Evolutionary conservation across 345 rosid species (phyloP), one percentile per base, ranked within the genome.

Genomic region (Excoecaria cochinchinensis): DNA sequence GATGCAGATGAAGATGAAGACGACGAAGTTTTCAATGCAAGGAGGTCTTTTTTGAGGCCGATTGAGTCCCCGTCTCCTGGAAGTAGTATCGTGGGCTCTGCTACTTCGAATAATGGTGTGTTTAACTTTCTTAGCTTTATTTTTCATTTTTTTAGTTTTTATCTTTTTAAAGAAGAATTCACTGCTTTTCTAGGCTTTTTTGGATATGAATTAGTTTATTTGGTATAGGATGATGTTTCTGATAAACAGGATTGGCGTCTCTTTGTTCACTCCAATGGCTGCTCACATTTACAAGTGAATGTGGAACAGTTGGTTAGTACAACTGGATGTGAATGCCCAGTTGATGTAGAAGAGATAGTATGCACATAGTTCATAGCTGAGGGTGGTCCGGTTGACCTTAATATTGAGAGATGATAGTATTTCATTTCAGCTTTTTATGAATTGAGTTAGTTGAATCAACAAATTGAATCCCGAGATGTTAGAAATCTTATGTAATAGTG

Each of bases 1-100:
- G 81, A 70, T 19, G 78, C 78, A 3, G 88, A 82, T 19, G 78
- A 79, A 3, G 88, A 82, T 8, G 90, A 82, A 6, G 87, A 79
- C 8, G 78, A 76, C 3, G 85, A 76, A 5, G 83, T 63, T 5
- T 56, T 61, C 38, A 73, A 55, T 16, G 73, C 68, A 7, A 76
- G 89, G 58, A 87, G 85, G 74, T 77, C 89, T 2, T 93, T 95
- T 74, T 81, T 91, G 62, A 78, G 87, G 74, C 95, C 90, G 10
- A 62, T 77, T 16, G 86, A 76, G 64, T 87, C 94, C n/a, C 97
- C 95, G 7, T 92, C 98, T 64, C 94, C 98, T 0, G 93, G 95
- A 44, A 90, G 97, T 69, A 88, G 93, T 65, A 51, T 76, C 46
- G 58, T 79, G 51, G 95, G 89, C 48, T 95, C 98, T 79, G 92